A percentile compares a stretch with the other conserved stretches of the same genome.
Conservation (phyloP, 805 yeast genomes). For the Starmera dryadoides region DNA sequence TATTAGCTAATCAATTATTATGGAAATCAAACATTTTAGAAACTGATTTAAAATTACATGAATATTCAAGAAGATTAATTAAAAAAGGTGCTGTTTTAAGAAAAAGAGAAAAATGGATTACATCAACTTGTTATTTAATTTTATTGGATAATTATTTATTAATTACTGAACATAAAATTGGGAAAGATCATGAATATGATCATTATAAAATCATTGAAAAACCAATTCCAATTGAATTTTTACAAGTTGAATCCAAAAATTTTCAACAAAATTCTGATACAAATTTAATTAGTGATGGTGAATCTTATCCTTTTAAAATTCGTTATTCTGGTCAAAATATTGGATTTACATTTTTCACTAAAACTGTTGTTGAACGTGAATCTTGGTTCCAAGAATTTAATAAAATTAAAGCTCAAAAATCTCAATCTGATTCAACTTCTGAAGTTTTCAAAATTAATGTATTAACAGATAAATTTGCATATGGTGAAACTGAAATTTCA, state of each 20-base stretch:
- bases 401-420: conserved; percentile 35
- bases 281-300: conserved; percentile 5
- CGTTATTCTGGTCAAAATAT: conserved; percentile 51
- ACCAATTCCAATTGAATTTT: conserved; percentile 55
- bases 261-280: conserved; percentile 2
- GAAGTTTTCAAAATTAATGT: conserved; percentile 50
- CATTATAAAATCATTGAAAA: conserved; percentile 40
- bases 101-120: conserved; percentile 59
- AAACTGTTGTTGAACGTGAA: conserved; percentile 41
- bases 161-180: conserved; percentile 44
- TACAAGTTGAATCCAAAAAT: conserved; percentile 43
- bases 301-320: conserved; percentile 36
- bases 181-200: conserved; percentile 27
- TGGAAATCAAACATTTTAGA: conserved; percentile 42
- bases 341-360: conserved; percentile 44
- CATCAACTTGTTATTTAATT: conserved; percentile 44
- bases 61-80: conserved; percentile 48
- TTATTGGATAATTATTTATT: conserved; percentile 66
- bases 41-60: conserved; percentile 44
- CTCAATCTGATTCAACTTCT: conserved; percentile 27
- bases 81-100: conserved; percentile 51
- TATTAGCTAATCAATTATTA: conserved; percentile 43
- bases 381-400: conserved; percentile 51
- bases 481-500: conserved; percentile 44
- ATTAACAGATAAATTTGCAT: conserved; percentile 57